phyloP scores from a whole-genome alignment of 2,329 filamentous ascomycete genomes.

The Arthrobotrys conoides region DNA sequence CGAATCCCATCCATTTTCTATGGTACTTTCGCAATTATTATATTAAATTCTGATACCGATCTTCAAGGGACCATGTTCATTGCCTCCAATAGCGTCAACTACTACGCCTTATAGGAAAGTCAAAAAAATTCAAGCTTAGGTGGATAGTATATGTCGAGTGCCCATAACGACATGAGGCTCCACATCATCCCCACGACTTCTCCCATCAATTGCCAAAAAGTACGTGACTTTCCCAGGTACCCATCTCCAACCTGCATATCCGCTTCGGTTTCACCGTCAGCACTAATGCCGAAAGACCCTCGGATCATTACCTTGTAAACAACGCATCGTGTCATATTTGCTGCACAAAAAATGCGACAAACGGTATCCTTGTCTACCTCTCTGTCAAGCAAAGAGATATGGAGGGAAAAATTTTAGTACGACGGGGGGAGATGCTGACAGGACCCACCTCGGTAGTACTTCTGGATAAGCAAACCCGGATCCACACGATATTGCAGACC shows the following conservation, averaged over 20 bases:
- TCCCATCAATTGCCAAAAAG: constrained; percentile 26
- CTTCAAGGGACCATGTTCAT: constrained; percentile 1
- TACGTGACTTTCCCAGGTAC: constrained; percentile 2
- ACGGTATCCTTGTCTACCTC: constrained; percentile 1
- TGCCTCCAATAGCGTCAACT: too few species aligned
- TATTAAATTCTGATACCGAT: constrained; percentile 12
- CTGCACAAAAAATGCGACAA: constrained; percentile 19
- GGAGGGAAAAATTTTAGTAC: neutral
- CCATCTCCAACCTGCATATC: constrained; percentile 26
- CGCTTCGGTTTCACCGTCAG: constrained; percentile 47
- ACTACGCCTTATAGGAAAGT: neutral
- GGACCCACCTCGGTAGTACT: constrained; percentile 39
- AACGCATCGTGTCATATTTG: constrained; percentile 32
- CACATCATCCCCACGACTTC: constrained; percentile 6
- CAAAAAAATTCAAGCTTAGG: neutral
- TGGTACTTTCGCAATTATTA: constrained; percentile 24
- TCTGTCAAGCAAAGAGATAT: neutral
- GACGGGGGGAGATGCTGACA: constrained; percentile 37
- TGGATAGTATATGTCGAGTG: neutral
- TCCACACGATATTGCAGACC: constrained; percentile 13
- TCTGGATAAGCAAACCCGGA: constrained; percentile 29
- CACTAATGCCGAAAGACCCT: constrained; percentile 41
- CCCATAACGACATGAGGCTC: constrained; percentile 6
- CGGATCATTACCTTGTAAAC: constrained; percentile 17
- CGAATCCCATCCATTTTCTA: neutral